Evolutionary conservation across 1,139 yeast species (phyloP), one percentile per base, ranked within the genome.

Genomic region (Scheffersomyces insectosa): DNA sequence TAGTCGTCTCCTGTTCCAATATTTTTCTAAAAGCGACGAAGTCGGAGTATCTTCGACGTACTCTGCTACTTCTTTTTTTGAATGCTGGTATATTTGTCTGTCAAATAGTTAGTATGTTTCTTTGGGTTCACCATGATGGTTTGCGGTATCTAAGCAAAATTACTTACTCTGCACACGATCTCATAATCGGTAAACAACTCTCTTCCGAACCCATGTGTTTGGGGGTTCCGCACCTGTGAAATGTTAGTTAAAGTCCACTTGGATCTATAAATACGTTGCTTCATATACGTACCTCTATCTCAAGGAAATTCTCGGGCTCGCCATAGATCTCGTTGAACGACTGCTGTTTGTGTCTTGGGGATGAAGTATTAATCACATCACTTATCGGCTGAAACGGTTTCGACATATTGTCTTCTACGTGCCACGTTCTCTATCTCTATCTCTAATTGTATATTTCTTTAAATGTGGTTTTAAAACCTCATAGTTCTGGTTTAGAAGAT

Each of bases 271-370:
- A 14, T n/a, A 23, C 23, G 23, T 16, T 4, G 25, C 11, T 6
- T 25, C 13, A 4, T 30, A 52, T 50, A 45, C 71, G 46, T 43
- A 82, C 96, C 63, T 91, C 98, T 33, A 95, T 84, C 65, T 93
- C 99, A 37, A 93, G 75, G 58, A 90, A 89, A 66, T 90, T 89
- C 64, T 93, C 99, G 0, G 98, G 98, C 54, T 88, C 96, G 1
- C 95, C 96, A 57, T 93, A 93, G 37, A 88, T 78, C 57, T 89
- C 96, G 51, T 81, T 88, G 62, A 83, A 84, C 8, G 89, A 77
- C 61, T 87, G 95, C 49, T 73, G 77, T 51, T 78, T 80, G 51
- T 71, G 62, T 43, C 59, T 59, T 27, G 63, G 57, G 30, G 70
- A 56, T 6, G 69, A 52, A 13, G 70, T 66, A 49, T 65, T 65